Percentiles rank a stretch among this genome's conserved stretches.
phyloP scores from a whole-genome alignment of 2,329 filamentous ascomycete species.

The Ophiostoma quercus region DNA sequence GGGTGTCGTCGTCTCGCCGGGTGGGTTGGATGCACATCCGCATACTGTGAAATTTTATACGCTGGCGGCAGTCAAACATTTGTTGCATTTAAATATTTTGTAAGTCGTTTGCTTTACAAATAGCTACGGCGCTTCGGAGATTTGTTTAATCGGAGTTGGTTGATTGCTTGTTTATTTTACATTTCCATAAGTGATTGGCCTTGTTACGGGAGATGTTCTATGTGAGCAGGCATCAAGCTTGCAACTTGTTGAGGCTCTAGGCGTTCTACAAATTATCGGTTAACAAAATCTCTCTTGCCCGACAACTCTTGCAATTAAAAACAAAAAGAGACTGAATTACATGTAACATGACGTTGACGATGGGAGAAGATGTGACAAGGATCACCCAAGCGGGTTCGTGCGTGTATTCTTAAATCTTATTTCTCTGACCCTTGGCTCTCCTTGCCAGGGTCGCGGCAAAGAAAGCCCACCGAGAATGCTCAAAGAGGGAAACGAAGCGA shows the following conservation, averaged over 20 bases:
- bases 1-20: neutral
- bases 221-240: neutral
- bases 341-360: neutral
- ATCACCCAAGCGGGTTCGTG: neutral
- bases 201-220: neutral
- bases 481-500: neutral
- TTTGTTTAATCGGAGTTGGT: neutral
- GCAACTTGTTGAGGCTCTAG: neutral
- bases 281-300: neutral
- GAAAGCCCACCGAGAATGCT: neutral
- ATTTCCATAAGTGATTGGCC: neutral
- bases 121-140: neutral
- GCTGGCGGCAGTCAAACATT: neutral
- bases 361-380: neutral
- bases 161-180: neutral
- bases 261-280: neutral
- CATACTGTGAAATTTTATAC: neutral
- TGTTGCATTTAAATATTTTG: neutral
- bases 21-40: neutral
- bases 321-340: neutral
- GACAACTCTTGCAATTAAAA: neutral
- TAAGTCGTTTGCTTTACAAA: neutral
- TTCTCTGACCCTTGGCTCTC: neutral
- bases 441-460: neutral
- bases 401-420: neutral